phyloP scores from a whole-genome alignment of 2,329 filamentous ascomycete species.

The Didymellaceae sp. region DNA sequence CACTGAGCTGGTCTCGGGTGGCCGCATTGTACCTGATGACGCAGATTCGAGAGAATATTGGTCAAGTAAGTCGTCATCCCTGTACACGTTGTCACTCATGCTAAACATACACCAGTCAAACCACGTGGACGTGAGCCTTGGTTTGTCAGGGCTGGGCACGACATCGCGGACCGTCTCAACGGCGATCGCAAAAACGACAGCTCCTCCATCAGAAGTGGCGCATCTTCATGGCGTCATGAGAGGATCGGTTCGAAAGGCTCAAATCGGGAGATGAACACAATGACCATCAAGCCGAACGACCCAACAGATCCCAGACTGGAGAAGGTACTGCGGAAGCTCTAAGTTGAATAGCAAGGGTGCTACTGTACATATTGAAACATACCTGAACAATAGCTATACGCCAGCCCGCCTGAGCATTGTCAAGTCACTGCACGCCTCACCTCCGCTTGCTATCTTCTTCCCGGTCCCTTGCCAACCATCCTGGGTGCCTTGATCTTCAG shows the following conservation, averaged over 20 bases:
- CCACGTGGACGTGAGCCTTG: constrained; percentile 43
- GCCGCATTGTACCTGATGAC: constrained; percentile 75
- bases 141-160: constrained; percentile 40
- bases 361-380: constrained; percentile 5
- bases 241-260: constrained; percentile 36
- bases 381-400: neutral
- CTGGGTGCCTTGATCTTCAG: neutral
- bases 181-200: constrained; percentile 23
- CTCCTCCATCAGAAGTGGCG: constrained; percentile 34
- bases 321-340: constrained; percentile 32
- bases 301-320: constrained; percentile 36
- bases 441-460: neutral
- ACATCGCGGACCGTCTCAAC: constrained; percentile 32
- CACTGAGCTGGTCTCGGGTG: constrained; percentile 68
- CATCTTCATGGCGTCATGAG: constrained; percentile 33
- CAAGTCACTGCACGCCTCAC: neutral
- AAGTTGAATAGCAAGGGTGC: neutral
- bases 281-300: constrained; percentile 32
- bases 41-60: constrained; percentile 79
- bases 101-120: too few relatives aligned
- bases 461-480: neutral
- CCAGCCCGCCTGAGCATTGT: neutral
- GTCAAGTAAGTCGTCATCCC: constrained; percentile 67
- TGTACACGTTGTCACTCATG: too few relatives aligned
- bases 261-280: constrained; percentile 38